Evolutionary conservation across 371 early-diverging fungal genomes (phyloP).

Genomic region (Cokeromyces recurvatus): DNA sequence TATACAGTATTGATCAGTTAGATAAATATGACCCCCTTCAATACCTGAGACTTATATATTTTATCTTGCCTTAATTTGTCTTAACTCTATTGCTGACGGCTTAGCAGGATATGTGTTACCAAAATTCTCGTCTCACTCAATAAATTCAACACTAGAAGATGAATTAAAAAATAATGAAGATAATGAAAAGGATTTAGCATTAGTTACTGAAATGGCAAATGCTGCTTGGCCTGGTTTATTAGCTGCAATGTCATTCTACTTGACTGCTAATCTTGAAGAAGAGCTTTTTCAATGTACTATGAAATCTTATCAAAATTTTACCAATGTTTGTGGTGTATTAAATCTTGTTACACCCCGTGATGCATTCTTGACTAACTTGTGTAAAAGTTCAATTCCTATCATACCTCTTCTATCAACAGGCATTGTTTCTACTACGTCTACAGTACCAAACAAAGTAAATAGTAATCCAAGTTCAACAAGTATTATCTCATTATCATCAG

Average conservation of each 20-base stretch:
- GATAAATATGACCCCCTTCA: slow-evolving; percentile 87
- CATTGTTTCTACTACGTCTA: slow-evolving; percentile 2
- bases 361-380: slow-evolving; percentile 80
- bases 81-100: slow-evolving; percentile 68
- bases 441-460: slow-evolving; percentile 5
- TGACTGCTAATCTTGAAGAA: slow-evolving; percentile 79
- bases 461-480: slow-evolving; percentile 19
- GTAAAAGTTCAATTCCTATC: slow-evolving; percentile 70
- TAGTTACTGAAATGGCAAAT: slow-evolving; percentile 78
- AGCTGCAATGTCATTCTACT: slow-evolving; percentile 72
- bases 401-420: slow-evolving; percentile 46
- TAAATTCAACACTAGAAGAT: neutral
- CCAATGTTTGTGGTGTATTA: slow-evolving; percentile 81
- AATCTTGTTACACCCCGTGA: slow-evolving; percentile 77
- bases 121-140: slow-evolving; percentile 40
- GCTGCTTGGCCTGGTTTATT: slow-evolving; percentile 82
- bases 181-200: slow-evolving; percentile 53
- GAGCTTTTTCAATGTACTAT: slow-evolving; percentile 74
- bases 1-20: slow-evolving; percentile 75
- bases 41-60: slow-evolving; percentile 88
- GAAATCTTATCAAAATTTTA: slow-evolving; percentile 72
- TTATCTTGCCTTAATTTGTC: slow-evolving; percentile 67
- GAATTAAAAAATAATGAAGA: slow-evolving; percentile 4
- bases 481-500: slow-evolving; percentile 13
- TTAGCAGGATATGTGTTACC: slow-evolving; percentile 67